A percentile compares a stretch with the other conserved stretches of the same genome.
These are phyloP conservation scores for Clarireedia paspali DNA, from an alignment of 2,329 filamentous ascomycete genomes.

Conservation along the genomic window DNA sequence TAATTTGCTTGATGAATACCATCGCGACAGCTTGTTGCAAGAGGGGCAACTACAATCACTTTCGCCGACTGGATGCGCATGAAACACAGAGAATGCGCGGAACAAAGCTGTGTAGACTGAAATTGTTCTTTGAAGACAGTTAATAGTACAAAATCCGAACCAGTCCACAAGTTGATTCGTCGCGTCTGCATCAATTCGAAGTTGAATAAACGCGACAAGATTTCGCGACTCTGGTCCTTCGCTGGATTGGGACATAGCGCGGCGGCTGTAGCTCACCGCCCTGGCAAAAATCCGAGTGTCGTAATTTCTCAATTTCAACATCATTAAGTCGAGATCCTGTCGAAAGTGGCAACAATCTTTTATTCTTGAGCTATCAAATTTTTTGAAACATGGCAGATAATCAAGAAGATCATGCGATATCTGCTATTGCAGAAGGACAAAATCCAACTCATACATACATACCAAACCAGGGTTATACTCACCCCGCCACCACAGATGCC, in stretches of 20 bases:
- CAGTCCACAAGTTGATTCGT: background rate
- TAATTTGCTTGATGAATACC: slow-evolving; percentile 99
- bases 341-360: background rate
- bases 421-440: slow-evolving; percentile 35
- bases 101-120: background rate
- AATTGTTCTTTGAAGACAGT: no score
- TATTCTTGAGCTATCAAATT: background rate
- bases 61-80: slow-evolving; percentile 1
- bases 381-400: slow-evolving; percentile 16
- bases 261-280: slow-evolving; percentile 1
- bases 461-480: slow-evolving; percentile 40
- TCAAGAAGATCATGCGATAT: slow-evolving; percentile 4
- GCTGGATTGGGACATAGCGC: background rate
- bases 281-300: slow-evolving; percentile 4
- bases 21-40: slow-evolving; percentile 25
- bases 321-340: background rate
- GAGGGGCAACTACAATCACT: slow-evolving; percentile 11
- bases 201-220: slow-evolving; percentile 2
- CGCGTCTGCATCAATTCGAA: slow-evolving; percentile 6
- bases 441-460: slow-evolving; percentile 40
- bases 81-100: background rate
- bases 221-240: slow-evolving; percentile 1
- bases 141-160: background rate
- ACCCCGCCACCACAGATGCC: slow-evolving; percentile 29
- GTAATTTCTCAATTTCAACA: slow-evolving; percentile 3